Evolutionary conservation across 305 asterid species (phyloP), one percentile per base, ranked within the genome.

Genomic region (Rubia balearica): DNA sequence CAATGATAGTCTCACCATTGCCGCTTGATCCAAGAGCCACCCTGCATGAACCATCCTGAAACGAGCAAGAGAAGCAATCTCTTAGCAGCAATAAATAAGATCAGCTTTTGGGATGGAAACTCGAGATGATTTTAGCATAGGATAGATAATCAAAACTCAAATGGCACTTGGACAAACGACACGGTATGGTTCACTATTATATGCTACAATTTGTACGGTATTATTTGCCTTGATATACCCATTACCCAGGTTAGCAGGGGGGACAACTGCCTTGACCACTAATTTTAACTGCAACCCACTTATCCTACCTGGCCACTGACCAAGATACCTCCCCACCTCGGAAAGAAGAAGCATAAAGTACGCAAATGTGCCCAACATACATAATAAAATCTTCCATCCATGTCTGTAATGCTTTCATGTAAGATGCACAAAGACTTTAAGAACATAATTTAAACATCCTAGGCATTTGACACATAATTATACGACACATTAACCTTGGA

Each of bases 31-130:
- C 96, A 21, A 94, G 93, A 70, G 87, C 87, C 30, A 94, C 79
- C 79, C 84, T 82, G 76, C 97, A 94, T 1, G 97, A 85, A 61
- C 96, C 97, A 78, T 94, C 98, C 99, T 91, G 81, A 69, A 59
- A 69, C 78, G 65, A 61, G 24, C 59, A 51, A 51, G 9, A n/a
- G 24, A 51, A 66, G 40, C 46, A 71, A 69, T 2, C 46, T 14
- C 42, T 59, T 45, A 40, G 11, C 22, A 7, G n/a, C 69, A 33
- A 30, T 7, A 33, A 41, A 38, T 3, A 7, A 17, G 14, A 59
- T 17, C 61, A 8, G 22, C 14, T 21, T 9, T 33, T 33, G 16
- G 8, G 13, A 21, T 8, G 14, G 62, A 19, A n/a, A 22, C 13
- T 36, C 27, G 7, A 11, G 64, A 24, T 42, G 40, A 13, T 14